Percentiles rank a stretch among this genome's conserved stretches.
Conservation (phyloP, 2,329 filamentous ascomycete species). For the Colletotrichum graminicola region DNA sequence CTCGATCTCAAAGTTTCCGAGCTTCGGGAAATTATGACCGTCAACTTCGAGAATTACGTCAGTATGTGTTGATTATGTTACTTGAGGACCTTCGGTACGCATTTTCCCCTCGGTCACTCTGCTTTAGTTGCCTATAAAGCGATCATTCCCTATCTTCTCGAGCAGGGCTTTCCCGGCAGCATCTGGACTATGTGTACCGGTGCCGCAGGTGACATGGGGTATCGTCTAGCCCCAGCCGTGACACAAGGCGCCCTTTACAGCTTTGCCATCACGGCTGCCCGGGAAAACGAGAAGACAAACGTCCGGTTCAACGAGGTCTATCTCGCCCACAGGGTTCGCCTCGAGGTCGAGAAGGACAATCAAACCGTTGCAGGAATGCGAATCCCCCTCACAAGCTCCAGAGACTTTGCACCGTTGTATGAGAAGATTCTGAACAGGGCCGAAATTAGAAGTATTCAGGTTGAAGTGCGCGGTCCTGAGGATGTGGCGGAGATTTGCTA, state of each 20-base stretch:
- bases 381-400: slow-evolving; percentile 4
- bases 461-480: background rate
- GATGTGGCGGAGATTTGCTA: background rate
- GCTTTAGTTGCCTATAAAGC: slow-evolving; percentile 48
- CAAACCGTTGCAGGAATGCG: background rate
- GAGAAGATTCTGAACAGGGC: background rate
- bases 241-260: slow-evolving; percentile 54
- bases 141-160: slow-evolving; percentile 50
- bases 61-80: slow-evolving; percentile 44
- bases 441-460: slow-evolving; percentile 1
- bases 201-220: slow-evolving; percentile 46
- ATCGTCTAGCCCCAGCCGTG: slow-evolving; percentile 46
- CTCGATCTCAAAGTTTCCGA: slow-evolving; percentile 43
- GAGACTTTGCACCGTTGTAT: slow-evolving; percentile 5
- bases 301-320: slow-evolving; percentile 57
- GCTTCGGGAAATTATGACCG: slow-evolving; percentile 45
- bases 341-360: slow-evolving; percentile 40
- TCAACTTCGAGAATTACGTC: slow-evolving; percentile 49
- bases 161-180: slow-evolving; percentile 41
- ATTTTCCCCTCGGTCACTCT: background rate
- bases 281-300: slow-evolving; percentile 49
- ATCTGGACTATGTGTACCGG: slow-evolving; percentile 54
- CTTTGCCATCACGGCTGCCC: slow-evolving; percentile 49
- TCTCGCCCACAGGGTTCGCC: slow-evolving; percentile 48
- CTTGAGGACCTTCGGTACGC: background rate